Evolutionary conservation across 1,284 basidiomycete genomes (phyloP).

Genomic region (Singerocomus inundabilis): DNA sequence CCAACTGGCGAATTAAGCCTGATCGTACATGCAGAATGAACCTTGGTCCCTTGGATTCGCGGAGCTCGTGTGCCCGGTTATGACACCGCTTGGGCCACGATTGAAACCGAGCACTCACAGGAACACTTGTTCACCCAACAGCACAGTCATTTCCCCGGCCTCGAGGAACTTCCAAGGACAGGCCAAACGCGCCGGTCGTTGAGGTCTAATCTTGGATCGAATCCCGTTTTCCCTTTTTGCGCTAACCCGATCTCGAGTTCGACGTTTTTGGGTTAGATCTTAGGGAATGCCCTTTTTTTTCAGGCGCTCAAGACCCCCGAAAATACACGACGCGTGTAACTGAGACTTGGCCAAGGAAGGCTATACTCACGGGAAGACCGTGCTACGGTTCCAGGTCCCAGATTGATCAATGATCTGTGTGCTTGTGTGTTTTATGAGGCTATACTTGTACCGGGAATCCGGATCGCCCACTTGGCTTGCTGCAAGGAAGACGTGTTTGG

Average conservation of each 20-base stretch:
- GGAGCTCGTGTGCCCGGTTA: constrained; percentile 33
- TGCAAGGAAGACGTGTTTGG: constrained; percentile 16
- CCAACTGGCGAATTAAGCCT: constrained; percentile 32
- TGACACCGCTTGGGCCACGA: constrained; percentile 32
- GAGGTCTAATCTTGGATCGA: constrained; percentile 26
- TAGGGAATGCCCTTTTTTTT: constrained; percentile 24
- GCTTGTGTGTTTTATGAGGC: constrained; percentile 30
- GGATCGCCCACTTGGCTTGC: constrained; percentile 7
- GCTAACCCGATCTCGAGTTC: constrained; percentile 22
- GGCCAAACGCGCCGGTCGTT: constrained; percentile 11
- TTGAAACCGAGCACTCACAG: constrained; percentile 31
- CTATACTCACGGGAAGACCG: constrained; percentile 30
- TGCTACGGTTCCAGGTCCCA: constrained; percentile 11
- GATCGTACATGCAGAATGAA: constrained; percentile 32
- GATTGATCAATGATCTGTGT: constrained; percentile 9
- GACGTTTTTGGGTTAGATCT: constrained; percentile 28
- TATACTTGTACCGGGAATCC: constrained; percentile 14
- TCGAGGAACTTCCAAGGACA: constrained; percentile 29
- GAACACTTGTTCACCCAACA: constrained; percentile 20
- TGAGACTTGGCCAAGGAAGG: constrained; percentile 32
- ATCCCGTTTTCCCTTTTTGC: constrained; percentile 23
- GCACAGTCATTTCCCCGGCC: constrained; percentile 23
- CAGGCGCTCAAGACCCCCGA: constrained; percentile 28
- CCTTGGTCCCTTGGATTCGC: constrained; percentile 33
- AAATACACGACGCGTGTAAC: constrained; percentile 28